Percentiles rank a stretch among this genome's conserved stretches.
These are phyloP conservation scores for Schizothecium vesticola DNA, from an alignment of 495 filamentous ascomycete genomes.

Conservation along the genomic window DNA sequence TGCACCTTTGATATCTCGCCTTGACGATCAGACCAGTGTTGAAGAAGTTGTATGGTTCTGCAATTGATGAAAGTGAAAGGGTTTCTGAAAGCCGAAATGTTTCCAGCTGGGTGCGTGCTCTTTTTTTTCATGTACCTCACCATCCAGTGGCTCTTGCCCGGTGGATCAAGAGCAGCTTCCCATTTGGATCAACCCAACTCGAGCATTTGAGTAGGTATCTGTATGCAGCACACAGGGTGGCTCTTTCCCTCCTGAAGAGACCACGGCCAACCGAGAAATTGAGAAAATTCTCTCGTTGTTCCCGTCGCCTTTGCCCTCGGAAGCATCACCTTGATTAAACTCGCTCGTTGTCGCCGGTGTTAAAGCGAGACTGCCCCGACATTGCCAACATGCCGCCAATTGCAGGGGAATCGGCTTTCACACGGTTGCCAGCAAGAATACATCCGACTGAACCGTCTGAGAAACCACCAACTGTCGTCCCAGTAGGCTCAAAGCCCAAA, in stretches of 20 bases:
- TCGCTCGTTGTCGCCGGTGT: neutral
- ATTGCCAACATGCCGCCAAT: neutral
- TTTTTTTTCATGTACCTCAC: neutral
- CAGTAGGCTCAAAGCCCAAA: conserved; percentile 8
- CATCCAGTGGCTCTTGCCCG: neutral
- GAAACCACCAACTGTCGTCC: neutral
- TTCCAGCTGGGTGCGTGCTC: neutral
- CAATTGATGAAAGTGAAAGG: neutral
- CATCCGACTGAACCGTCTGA: neutral
- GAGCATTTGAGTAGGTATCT: too few species aligned
- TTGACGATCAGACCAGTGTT: too few species aligned
- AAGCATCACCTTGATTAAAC: neutral
- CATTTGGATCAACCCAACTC: neutral
- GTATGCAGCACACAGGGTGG: too few species aligned
- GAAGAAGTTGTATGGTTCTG: neutral
- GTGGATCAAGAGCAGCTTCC: neutral
- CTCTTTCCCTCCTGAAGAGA: neutral
- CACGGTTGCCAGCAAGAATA: neutral
- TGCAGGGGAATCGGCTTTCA: neutral
- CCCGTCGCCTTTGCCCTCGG: neutral
- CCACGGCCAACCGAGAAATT: neutral
- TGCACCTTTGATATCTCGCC: neutral
- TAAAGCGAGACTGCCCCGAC: neutral
- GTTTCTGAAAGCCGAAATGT: neutral
- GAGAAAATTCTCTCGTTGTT: neutral